Evolutionary conservation across 306 rosid species (phyloP), one percentile per base, ranked within the genome.

Genomic region (Vigna mungo): DNA sequence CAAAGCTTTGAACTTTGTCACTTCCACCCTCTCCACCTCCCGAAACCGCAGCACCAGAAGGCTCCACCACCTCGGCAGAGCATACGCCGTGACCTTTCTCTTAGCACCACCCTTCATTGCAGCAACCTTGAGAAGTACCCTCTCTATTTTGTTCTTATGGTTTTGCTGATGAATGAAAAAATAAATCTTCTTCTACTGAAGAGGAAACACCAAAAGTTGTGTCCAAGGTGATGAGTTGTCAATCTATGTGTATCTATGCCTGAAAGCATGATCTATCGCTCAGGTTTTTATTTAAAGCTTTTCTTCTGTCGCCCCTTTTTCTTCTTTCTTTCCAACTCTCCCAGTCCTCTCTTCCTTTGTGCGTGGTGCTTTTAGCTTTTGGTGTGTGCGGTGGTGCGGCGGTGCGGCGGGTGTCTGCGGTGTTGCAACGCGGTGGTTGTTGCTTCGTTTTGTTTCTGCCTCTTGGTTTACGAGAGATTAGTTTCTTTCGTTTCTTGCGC

Each of bases 41-140:
- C 47, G 73, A 61, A 72, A 34, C 80, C 16, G 5, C 71, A 47
- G 30, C 61, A 6, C 5, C 75, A 15, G 49, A 37, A 27, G 59
- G 32, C 48, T 34, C 71, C 20, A 66, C 17, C 25, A 71, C 47
- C 46, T 66, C 83, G 30, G n/a, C 59, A 9, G 49, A 21, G 79
- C 81, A 21, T 89, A 96, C 44, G 85, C 78, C 71, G 80, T 66
- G 53, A 59, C 58, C 73, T 68, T 82, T 82, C 58, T 89, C 85
- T 72, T 83, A 46, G 70, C 86, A 2, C 81, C 88, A 72, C 85
- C 87, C 79, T 90, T 86, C 86, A 85, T 87, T 70, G 0, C 17
- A 21, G 11, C 32, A 18, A 66, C 36, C 69, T 37, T 63, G 49
- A 34, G 8, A 16, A 8, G 48, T 8, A 15, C 0, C 3, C 46